A percentile compares a stretch with the other conserved stretches of the same genome.
These are phyloP conservation scores for Platanus orientalis DNA, from an alignment of 164 flowering plant species.

Conservation along the genomic window DNA sequence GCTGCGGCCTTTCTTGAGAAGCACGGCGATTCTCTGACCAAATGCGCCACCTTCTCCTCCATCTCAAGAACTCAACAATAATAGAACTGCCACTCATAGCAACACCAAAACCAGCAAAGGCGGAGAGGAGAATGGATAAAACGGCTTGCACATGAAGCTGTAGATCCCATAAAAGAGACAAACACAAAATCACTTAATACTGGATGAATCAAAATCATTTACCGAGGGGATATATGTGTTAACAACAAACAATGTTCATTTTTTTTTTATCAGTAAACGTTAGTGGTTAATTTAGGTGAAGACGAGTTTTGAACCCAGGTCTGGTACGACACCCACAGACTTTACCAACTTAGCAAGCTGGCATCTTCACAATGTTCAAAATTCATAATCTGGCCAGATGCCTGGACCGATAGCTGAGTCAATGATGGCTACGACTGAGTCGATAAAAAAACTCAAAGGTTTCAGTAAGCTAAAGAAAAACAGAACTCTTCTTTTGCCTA, in stretches of 20 bases:
- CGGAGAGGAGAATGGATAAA: constrained; percentile 69
- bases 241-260: too few species aligned
- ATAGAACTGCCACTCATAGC: constrained; percentile 78
- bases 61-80: constrained; percentile 61
- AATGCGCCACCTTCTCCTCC: constrained; percentile 43
- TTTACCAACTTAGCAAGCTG: too few species aligned
- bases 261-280: too few species aligned
- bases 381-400: neutral
- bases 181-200: neutral
- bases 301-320: too few species aligned
- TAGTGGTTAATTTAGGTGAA: too few species aligned
- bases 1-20: constrained; percentile 20
- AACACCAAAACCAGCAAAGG: constrained; percentile 81
- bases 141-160: constrained; percentile 72
- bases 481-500: neutral
- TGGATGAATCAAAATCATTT: neutral
- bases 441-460: neutral
- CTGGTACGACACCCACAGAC: too few species aligned
- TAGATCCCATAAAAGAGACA: neutral
- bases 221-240: neutral
- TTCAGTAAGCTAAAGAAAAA: neutral
- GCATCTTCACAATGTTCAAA: too few species aligned
- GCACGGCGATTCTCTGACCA: constrained; percentile 17
- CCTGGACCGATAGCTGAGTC: neutral
- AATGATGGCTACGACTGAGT: neutral